Conservation (phyloP, 371 early-diverging fungal genomes). For the Thermomucor indicae-seudaticae region DNA sequence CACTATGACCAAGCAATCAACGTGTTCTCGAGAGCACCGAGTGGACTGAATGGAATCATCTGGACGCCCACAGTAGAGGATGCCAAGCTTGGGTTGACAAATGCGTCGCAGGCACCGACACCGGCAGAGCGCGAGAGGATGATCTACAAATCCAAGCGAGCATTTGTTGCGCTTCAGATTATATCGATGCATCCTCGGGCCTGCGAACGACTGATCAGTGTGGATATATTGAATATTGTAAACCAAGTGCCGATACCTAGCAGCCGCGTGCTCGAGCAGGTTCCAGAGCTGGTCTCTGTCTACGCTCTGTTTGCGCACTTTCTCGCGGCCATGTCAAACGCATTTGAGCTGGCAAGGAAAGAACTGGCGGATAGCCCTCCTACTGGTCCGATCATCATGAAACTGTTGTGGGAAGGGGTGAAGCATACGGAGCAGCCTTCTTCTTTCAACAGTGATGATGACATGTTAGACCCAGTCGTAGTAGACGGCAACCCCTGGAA, state of each 20-base stretch:
- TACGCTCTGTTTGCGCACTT: slow-evolving; percentile 17
- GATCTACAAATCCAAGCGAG: slow-evolving; percentile 18
- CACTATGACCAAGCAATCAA: slow-evolving; percentile 21
- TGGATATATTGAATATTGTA: background rate
- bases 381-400: background rate
- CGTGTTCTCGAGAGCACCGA: slow-evolving; percentile 9
- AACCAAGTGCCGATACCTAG: background rate
- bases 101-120: background rate
- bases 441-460: background rate
- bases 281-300: slow-evolving; percentile 1
- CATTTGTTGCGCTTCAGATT: slow-evolving; percentile 13
- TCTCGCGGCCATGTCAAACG: slow-evolving; percentile 18
- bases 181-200: slow-evolving; percentile 5
- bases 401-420: background rate
- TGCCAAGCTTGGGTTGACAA: slow-evolving; percentile 1
- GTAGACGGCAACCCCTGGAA: slow-evolving; percentile 18
- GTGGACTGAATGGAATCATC: slow-evolving; percentile 8
- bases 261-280: background rate
- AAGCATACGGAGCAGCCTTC: background rate
- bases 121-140: background rate
- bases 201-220: background rate
- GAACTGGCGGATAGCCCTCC: slow-evolving; percentile 12
- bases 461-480: background rate
- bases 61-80: slow-evolving; percentile 22
- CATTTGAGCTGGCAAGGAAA: slow-evolving; percentile 20